Base-by-base conservation (phyloP, 2,329 filamentous ascomycete genomes). In the Venturia aucupariae region DNA sequence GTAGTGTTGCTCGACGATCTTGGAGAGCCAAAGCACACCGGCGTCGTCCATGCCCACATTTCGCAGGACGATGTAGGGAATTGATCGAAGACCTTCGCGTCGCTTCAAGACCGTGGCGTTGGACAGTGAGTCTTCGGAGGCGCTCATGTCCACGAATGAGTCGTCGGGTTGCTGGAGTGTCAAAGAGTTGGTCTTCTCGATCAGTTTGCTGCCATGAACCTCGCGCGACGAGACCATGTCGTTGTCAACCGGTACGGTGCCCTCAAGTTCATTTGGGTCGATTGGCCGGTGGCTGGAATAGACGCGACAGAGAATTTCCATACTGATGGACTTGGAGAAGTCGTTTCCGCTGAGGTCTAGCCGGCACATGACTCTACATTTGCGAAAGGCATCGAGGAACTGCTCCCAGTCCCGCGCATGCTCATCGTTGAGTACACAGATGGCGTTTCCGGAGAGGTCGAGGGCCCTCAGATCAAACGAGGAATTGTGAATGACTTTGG, bases 341-440 rank as follows among this genome's bases (percentile, higher is more conserved):
- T 69, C 60, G 61, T 82, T 82, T 38, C 74, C 69, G 64, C 78
- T 76, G 22, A 82, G 68, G 67, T 82, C 78, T 10, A 82, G 68
- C 54, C 76, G 75, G 57, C 76, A 74, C 32, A 82, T 71, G 64
- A 75, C 69, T 41, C 69, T 76, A 68, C 79, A 81, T 24, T 71
- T 62, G 4, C 70, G 68, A 69, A 81, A 80, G 0, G 79, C 74
- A 6, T 70, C 64, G 17, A 82, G 69, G 64, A 82, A 82, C 0
- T 57, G 61, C 62, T 76, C 71, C 79, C 79, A 82, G 10, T 75
- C 69, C 4, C 65, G 60, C 41, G 75, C 74, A 44, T 80, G 71
- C 24, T 74, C 69, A 10, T 72, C 68, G 11, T 68, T 75, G 5
- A 65, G 67, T 30, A 82, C 73, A 13, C 67, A 68, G 66, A 83